Evolutionary conservation across 768 basidiomycete species (phyloP), one percentile per base, ranked within the genome.

Genomic region (Naganishia vaughanmartiniae): DNA sequence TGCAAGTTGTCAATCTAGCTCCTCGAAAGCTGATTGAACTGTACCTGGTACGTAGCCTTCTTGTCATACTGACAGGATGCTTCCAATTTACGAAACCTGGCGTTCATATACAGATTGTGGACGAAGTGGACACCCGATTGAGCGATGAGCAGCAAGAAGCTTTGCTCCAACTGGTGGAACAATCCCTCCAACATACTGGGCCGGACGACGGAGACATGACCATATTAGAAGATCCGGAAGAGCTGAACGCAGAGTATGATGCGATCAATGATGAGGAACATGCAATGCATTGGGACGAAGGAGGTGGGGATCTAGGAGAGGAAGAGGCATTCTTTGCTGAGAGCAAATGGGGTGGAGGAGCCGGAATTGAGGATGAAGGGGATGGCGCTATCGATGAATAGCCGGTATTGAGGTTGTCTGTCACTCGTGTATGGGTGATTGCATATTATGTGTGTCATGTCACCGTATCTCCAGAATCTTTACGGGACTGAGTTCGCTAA

Each of bases 1-100:
- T 96, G 3, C 92, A 94, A 76, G 85, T 96, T 42, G 88, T 92
- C n/a, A 96, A 97, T 76, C 84, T 95, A 6, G 89, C 89, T 0
- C 94, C 94, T 1, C 88, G 87, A 9, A 85, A 87, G 56, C 84
- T 88, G 0, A 91, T 95, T 30, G 91, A 93, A 78, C 87, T 96
- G 30, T 94, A 96, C 76, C 89, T 91, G 69, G 93, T 94, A 73
- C 55, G 91, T 85, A 33, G 66, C 19, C 12, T 34, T 39, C 6
- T 15, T 42, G 10, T 9, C 2, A 42, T 15, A 15, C 17, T 42
- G 42, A 15, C 42, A 42, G 15, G 42, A 11, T 42, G 2, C 17
- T 11, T 7, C 42, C 17, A 15, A 42, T 42, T 2, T 42, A 11
- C 17, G 42, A 34, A 15, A 54, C 19, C 33, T 46, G 65, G 39